Evolutionary conservation across 345 rosid genomes (phyloP), one percentile per base, ranked within the genome.

Genomic region (Isatis tinctoria): DNA sequence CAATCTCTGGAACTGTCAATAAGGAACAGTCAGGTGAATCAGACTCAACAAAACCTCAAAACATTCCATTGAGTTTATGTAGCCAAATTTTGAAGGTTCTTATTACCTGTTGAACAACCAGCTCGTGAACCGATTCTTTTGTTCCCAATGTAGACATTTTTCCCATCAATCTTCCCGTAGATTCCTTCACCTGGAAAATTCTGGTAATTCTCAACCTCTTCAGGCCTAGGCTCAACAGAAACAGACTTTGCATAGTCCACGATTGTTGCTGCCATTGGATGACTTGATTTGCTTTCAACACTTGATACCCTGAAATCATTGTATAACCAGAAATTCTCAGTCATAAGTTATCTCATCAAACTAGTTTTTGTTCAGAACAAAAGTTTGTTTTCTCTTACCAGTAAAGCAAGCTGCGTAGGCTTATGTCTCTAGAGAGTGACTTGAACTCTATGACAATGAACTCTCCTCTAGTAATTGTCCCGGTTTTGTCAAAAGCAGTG

Each of bases 131-230:
- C 90, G 39, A 95, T 83, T 77, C 80, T 88, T 82, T 67, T 84
- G 86, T 85, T 92, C 10, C 98, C 99, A 16, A 95, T 88, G 74
- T 82, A 92, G 24, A 95, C 60, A 48, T 82, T 62, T 14, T 80
- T 79, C 11, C 96, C 96, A 75, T 86, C 96, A 74, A 92, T 87
- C 73, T 72, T 92, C 2, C 99, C 99, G 16, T 65, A 82, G 70
- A 95, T 79, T 18, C 98, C 99, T 86, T 95, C 94, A 30, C 99
- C 99, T 0, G 99, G 96, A 63, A 81, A 88, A 32, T 82, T 90
- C 28, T 85, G 84, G 69, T 79, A 95, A 7, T 87, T 82, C 54
- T 72, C 79, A 7, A 95, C 97, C 6, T 73, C 67, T 30, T 87
- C 96, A 11, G 98, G 86, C 37, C 65, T 85, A 41, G 98, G 91